Percentiles rank a stretch among this genome's conserved stretches.
phyloP scores from a whole-genome alignment of 768 basidiomycete species.

The Boletus rex-veris region DNA sequence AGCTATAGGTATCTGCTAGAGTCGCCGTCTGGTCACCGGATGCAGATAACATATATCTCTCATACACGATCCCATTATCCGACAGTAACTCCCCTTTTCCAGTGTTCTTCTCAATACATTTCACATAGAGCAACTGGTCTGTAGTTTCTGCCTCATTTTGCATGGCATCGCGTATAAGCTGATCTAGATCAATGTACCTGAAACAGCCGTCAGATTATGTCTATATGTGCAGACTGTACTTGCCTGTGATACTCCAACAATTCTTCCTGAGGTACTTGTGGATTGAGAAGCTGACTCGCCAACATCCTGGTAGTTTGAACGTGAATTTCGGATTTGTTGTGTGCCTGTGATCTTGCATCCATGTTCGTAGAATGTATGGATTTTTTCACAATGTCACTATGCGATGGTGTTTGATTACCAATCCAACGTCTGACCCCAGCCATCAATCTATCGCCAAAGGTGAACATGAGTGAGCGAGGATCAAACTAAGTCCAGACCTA shows the following conservation, averaged over 20 bases:
- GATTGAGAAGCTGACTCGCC: conserved; percentile 56
- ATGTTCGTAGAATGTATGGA: conserved; percentile 33
- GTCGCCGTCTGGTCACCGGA: conserved; percentile 1
- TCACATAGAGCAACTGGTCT: conserved; percentile 54
- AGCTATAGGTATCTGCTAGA: conserved; percentile 11
- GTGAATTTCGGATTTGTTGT: conserved; percentile 28
- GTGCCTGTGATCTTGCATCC: conserved; percentile 24
- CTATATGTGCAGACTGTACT: conserved; percentile 11
- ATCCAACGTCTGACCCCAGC: conserved; percentile 82
- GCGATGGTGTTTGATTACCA: conserved; percentile 46
- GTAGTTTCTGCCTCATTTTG: conserved; percentile 51
- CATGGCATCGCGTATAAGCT: conserved; percentile 59
- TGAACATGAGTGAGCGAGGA: conserved; percentile 24
- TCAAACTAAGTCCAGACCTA: conserved; percentile 26
- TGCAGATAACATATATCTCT: conserved; percentile 17
- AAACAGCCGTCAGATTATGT: not conserved
- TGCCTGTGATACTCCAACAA: conserved; percentile 72
- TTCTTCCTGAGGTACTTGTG: conserved; percentile 60
- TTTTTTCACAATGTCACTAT: conserved; percentile 38
- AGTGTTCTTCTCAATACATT: conserved; percentile 44
- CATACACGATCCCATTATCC: conserved; percentile 16
- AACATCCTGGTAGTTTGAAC: conserved; percentile 53
- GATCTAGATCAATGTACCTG: conserved; percentile 74
- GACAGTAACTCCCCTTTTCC: conserved; percentile 15
- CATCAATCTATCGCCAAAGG: conserved; percentile 49